phyloP scores from a whole-genome alignment of 179 eudicot species.

The Patellifolia procumbens region DNA sequence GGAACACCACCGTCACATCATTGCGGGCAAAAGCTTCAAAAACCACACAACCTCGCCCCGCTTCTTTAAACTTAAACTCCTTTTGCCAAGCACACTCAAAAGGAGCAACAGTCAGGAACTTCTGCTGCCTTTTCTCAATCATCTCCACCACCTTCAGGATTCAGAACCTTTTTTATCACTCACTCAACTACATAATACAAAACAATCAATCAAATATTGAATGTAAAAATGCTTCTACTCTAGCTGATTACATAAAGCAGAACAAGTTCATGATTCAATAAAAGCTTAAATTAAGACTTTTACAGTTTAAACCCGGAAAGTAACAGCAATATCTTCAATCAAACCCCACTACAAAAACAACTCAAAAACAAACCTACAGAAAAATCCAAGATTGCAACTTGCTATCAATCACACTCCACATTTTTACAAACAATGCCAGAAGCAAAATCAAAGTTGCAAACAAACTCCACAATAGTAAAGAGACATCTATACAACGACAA shows the following conservation, averaged over 20 bases:
- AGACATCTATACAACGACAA: conserved; percentile 25
- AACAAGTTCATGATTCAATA: conserved; percentile 2
- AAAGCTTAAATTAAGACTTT: conserved; percentile 7
- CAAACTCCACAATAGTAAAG: conserved; percentile 18
- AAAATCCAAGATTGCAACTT: conserved; percentile 29
- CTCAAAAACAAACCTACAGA: conserved; percentile 27
- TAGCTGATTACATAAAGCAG: conserved; percentile 3
- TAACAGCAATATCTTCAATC: conserved; percentile 28
- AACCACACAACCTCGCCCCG: conserved; percentile 93
- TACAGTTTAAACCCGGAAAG: conserved; percentile 33
- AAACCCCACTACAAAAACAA: conserved; percentile 29
- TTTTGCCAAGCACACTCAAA: conserved; percentile 96
- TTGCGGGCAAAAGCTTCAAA: conserved; percentile 94
- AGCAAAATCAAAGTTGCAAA: background rate
- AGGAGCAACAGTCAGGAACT: conserved; percentile 89
- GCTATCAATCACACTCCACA: conserved; percentile 32
- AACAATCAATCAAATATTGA: conserved; percentile 20
- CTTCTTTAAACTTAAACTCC: conserved; percentile 81
- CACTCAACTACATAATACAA: conserved; percentile 17
- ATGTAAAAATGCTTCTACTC: background rate
- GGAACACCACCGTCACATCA: conserved; percentile 88
- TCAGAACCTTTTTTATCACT: conserved; percentile 22
- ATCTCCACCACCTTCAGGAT: conserved; percentile 25
- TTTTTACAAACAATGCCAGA: conserved; percentile 17
- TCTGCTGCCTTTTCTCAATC: conserved; percentile 65